A percentile compares a stretch with the other conserved stretches of the same genome.
Evolutionary conservation across 1,284 basidiomycete species (phyloP).

Genomic region (Heterobasidion irregulare): DNA sequence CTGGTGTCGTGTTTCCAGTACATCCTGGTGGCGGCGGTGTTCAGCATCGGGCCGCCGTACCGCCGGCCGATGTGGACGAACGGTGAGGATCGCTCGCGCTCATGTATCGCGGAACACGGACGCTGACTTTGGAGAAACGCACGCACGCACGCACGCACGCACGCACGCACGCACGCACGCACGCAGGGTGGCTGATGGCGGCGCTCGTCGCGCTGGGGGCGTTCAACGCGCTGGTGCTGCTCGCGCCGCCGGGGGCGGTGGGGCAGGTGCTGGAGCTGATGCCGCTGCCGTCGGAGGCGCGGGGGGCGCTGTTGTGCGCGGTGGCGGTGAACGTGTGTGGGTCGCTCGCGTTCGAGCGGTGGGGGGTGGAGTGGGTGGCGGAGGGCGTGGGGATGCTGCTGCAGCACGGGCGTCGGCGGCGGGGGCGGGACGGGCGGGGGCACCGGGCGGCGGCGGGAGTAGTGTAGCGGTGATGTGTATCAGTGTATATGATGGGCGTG

Average conservation of each 20-base stretch:
- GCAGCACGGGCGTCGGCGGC: conserved; percentile 31
- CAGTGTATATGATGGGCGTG: no score
- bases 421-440: conserved; percentile 50
- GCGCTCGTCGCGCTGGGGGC: conserved; percentile 58
- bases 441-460: conserved; percentile 69
- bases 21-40: conserved; percentile 92
- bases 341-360: conserved; percentile 78
- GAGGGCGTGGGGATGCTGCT: conserved; percentile 41
- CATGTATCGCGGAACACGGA: no score
- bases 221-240: conserved; percentile 72
- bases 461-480: not conserved
- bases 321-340: conserved; percentile 67
- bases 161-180: not conserved
- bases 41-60: conserved; percentile 97
- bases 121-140: no score
- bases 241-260: conserved; percentile 59
- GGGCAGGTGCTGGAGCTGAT: conserved; percentile 74
- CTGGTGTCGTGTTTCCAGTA: conserved; percentile 98
- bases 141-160: no score
- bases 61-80: conserved; percentile 95
- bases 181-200: conserved; percentile 68
- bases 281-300: conserved; percentile 63
- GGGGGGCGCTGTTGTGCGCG: conserved; percentile 62
- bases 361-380: conserved; percentile 59
- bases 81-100: conserved; percentile 37